phyloP scores from a whole-genome alignment of 2,329 filamentous ascomycete genomes.

The Pseudogymnoascus sp. region DNA sequence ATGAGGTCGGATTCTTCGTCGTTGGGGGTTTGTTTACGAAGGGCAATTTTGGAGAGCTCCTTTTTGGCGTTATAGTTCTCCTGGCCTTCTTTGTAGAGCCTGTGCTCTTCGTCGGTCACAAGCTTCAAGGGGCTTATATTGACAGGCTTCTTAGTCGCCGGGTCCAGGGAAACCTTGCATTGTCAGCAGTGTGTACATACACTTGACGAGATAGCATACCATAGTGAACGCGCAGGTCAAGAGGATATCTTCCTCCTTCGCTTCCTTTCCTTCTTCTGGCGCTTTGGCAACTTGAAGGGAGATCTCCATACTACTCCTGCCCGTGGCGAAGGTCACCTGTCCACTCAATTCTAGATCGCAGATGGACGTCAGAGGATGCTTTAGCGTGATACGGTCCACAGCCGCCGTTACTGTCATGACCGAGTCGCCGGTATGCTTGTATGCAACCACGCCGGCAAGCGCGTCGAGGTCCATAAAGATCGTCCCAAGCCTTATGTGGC shows the following conservation, averaged over 20 bases:
- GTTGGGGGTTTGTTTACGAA: constrained; percentile 58
- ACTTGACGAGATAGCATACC: constrained; percentile 34
- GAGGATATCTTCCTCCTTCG: constrained; percentile 52
- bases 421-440: constrained; percentile 60
- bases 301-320: constrained; percentile 61
- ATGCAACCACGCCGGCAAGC: constrained; percentile 60
- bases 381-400: constrained; percentile 37
- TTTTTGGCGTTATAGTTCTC: constrained; percentile 60
- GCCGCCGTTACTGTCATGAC: constrained; percentile 34
- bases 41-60: constrained; percentile 47
- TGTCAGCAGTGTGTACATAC: not conserved
- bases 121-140: constrained; percentile 51
- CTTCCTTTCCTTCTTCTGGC: constrained; percentile 41
- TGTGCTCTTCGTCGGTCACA: constrained; percentile 54
- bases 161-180: constrained; percentile 49
- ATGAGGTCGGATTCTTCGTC: constrained; percentile 62
- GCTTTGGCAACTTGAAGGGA: constrained; percentile 61
- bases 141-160: constrained; percentile 56
- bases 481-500: constrained; percentile 48
- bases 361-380: constrained; percentile 57
- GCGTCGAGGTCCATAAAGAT: constrained; percentile 65
- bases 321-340: constrained; percentile 50
- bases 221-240: constrained; percentile 69
- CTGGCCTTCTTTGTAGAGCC: constrained; percentile 53
- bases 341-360: constrained; percentile 59